Evolutionary conservation across 2,329 filamentous ascomycete genomes (phyloP).

Genomic region (Talaromyces rugulosus): DNA sequence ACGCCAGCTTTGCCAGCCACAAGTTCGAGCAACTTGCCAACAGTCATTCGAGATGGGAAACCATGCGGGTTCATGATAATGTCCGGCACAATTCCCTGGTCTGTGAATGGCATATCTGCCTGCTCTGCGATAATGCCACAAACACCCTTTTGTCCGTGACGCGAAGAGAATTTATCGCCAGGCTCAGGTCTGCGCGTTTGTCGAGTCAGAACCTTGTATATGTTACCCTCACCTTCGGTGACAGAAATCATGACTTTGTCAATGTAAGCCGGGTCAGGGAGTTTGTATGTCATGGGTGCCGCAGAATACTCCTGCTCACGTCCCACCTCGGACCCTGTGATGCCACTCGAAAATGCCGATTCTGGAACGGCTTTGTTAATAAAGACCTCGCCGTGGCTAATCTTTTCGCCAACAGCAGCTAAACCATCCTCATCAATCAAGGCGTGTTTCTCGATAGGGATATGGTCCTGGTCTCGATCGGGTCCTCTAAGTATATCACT

Average conservation of each 20-base stretch:
- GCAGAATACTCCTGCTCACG: slow-evolving; percentile 32
- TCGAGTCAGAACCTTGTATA: slow-evolving; percentile 93
- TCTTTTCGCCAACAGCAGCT: slow-evolving; percentile 75
- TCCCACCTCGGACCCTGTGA: slow-evolving; percentile 58
- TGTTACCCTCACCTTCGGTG: slow-evolving; percentile 77
- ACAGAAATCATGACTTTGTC: slow-evolving; percentile 95
- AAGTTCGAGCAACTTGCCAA: slow-evolving; percentile 94
- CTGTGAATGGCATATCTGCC: slow-evolving; percentile 94
- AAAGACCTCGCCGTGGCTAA: slow-evolving; percentile 77
- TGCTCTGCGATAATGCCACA: slow-evolving; percentile 95
- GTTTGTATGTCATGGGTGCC: slow-evolving; percentile 64
- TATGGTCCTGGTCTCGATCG: slow-evolving; percentile 56
- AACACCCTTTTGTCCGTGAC: slow-evolving; percentile 97
- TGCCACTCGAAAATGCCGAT: slow-evolving; percentile 68
- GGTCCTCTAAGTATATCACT: slow-evolving; percentile 57
- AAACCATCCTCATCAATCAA: slow-evolving; percentile 82
- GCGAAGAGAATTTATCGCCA: slow-evolving; percentile 97
- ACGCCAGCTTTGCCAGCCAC: slow-evolving; percentile 92
- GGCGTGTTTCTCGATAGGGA: slow-evolving; percentile 63
- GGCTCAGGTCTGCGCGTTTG: slow-evolving; percentile 93
- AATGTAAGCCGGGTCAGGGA: slow-evolving; percentile 80
- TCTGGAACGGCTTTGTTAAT: slow-evolving; percentile 84
- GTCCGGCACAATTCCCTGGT: slow-evolving; percentile 85
- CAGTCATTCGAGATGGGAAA: slow-evolving; percentile 99
- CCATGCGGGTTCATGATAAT: slow-evolving; percentile 99